Evolutionary conservation across 1,284 basidiomycete species (phyloP), one percentile per base, ranked within the genome.

Genomic region (Tranzscheliella williamsii): DNA sequence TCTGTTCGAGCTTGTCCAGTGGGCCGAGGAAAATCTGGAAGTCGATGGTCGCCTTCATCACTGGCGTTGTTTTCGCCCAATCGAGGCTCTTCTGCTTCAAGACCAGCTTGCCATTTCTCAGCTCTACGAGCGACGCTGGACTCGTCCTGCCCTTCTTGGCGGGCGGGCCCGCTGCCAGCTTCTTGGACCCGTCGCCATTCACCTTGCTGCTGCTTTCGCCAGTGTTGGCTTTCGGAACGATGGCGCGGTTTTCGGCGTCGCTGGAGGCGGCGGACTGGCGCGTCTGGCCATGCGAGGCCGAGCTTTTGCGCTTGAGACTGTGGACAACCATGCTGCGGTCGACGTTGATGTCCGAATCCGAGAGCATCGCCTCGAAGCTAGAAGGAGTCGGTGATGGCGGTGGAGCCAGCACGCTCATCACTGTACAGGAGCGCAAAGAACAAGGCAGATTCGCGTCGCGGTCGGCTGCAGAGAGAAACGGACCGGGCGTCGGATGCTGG

Each of bases 41-140:
- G 1, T 24, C 36, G 6, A 72, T 58, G 50, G 69, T 55, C 4
- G 65, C 66, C 53, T 63, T 45, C 73, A 92, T 83, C 5, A 88
- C 89, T 70, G 90, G 87, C 23, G 87, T 87, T 64, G 85, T 83
- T 70, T 87, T 86, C 73, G 89, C 86, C 46, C 88, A 84, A 0
- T 85, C 84, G 32, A 88, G 71, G 3, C 83, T 79, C 76, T 89
- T 91, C 80, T 93, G 90, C 76, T 84, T 89, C 69, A 90, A 84
- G 4, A 85, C 64, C 1, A 89, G 82, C 73, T 86, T 91, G 24
- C 87, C 87, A 73, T 87, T 72, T 51, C 76, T 79, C 52, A 80
- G 67, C 26, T 63, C 58, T 30, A 79, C 76, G 34, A 78, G 42
- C 9, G 62, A 38, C 22, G 67, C 38, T 17, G 37, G 21, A 11